Percentiles rank a stretch among this genome's conserved stretches.
Conservation (phyloP, 306 rosid genomes). For the Echinosophora koreensis region DNA sequence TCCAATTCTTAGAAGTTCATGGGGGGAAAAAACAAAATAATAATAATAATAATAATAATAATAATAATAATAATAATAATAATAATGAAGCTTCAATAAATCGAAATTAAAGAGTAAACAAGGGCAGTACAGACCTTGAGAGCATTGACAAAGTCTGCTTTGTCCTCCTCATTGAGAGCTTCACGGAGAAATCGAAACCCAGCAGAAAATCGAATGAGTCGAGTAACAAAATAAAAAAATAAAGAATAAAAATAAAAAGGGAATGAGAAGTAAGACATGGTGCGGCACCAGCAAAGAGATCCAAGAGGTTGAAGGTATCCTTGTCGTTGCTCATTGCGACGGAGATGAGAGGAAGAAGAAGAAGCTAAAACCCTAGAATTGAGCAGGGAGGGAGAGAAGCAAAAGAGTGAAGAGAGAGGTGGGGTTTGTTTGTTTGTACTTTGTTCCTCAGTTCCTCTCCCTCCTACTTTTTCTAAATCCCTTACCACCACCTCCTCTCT, state of each 20-base stretch:
- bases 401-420: not conserved
- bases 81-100: too few species aligned
- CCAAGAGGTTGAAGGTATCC: conserved; percentile 58
- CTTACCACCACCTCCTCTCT: too few species aligned
- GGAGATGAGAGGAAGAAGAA: not conserved
- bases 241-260: too few species aligned
- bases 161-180: conserved; percentile 68
- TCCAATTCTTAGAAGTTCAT: too few species aligned
- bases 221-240: too few species aligned
- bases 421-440: not conserved
- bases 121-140: conserved; percentile 60
- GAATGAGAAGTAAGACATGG: not conserved
- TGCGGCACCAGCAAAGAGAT: conserved; percentile 61
- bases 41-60: too few species aligned
- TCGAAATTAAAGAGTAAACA: not conserved
- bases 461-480: not conserved
- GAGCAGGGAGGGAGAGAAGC: too few species aligned
- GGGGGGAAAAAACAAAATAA: too few species aligned
- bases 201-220: not conserved
- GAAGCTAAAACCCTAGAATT: not conserved
- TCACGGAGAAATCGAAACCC: not conserved
- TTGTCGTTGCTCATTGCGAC: conserved; percentile 64
- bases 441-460: too few species aligned
- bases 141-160: conserved; percentile 64
- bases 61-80: too few species aligned